Percentiles rank a stretch among this genome's conserved stretches.
Evolutionary conservation across 2,329 filamentous ascomycete genomes (phyloP).

Genomic region (Elsinoe australis): DNA sequence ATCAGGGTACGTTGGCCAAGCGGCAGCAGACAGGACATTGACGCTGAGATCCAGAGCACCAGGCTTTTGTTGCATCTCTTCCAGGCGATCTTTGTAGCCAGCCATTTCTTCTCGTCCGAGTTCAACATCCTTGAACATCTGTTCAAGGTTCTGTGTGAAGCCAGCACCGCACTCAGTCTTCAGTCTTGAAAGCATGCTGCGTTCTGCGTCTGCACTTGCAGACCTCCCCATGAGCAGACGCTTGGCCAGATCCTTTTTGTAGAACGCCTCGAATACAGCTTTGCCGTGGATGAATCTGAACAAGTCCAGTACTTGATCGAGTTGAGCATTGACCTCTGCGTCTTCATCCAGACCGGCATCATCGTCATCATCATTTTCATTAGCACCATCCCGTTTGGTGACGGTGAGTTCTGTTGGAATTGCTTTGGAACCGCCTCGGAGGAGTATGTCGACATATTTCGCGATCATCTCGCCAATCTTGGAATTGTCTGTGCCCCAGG

Average conservation of each 20-base stretch:
- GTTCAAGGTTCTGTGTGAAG: constrained; percentile 95
- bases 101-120: constrained; percentile 85
- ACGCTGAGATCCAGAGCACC: constrained; percentile 69
- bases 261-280: constrained; percentile 96
- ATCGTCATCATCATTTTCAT: constrained; percentile 51
- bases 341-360: constrained; percentile 74
- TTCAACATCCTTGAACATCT: constrained; percentile 99
- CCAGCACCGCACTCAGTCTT: constrained; percentile 88
- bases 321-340: constrained; percentile 79
- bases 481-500: constrained; percentile 74
- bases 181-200: constrained; percentile 86
- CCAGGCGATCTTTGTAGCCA: constrained; percentile 67
- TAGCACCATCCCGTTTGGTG: constrained; percentile 42
- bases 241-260: constrained; percentile 92
- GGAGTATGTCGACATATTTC: constrained; percentile 85
- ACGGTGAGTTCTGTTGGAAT: constrained; percentile 62
- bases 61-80: constrained; percentile 44
- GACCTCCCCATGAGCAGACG: constrained; percentile 85
- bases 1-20: constrained; percentile 90
- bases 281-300: constrained; percentile 98
- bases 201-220: constrained; percentile 88
- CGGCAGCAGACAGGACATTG: constrained; percentile 79
- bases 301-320: constrained; percentile 86
- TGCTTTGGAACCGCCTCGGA: constrained; percentile 80
- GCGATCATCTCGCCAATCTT: constrained; percentile 99